Base-by-base conservation (phyloP, 805 yeast species). In the Saccharomycopsis babjevae region DNA sequence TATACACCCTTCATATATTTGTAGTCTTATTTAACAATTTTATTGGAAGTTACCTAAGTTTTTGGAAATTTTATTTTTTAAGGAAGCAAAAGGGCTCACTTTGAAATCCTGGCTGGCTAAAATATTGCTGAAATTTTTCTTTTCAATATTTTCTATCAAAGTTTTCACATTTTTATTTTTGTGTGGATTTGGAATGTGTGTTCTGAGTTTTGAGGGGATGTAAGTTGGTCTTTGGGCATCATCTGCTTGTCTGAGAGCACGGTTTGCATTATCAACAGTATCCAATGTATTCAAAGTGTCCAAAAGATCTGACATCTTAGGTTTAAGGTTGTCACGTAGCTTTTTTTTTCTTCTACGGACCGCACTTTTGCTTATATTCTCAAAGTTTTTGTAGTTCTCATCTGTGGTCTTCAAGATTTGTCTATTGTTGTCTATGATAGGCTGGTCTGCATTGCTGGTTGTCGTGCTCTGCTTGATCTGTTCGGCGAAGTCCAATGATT, bases 361-460 rank as follows among this genome's bases (percentile, higher is more conserved):
- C 0, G 90, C 76, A 5, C 89, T 83, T 69, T 87, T 88, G 22
- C 90, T 84, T 52, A 88, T 77, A 25, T 81, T 80, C 18, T 76
- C 74, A 67, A 67, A 76, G 67, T 61, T 77, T 40, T 43, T 57
- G 20, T 61, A 59, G 7, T 25, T 22, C 13, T 63, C 59, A 25
- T 59, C 52, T 13, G 36, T 40, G 1, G 60, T 57, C 10, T 50
- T 55, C 34, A 61, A 54, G n/a, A 32, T 22, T 32, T 15, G 32
- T 30, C 54, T 34, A 28, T 22, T 8, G 28, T 40, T 38, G 22
- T 1, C 20, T 8, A 15, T n/a, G n/a, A 30, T 28, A 6, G 16
- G 11, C 13, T 39, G 34, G 50, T 38, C 34, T 36, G 57, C 13
- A 56, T 56, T 40, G 18, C 34, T 30, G 54, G n/a, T 15, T 15